Evolutionary conservation across 164 flowering plant genomes (phyloP), one percentile per base, ranked within the genome.

Genomic region (Macadamia tetraphylla): DNA sequence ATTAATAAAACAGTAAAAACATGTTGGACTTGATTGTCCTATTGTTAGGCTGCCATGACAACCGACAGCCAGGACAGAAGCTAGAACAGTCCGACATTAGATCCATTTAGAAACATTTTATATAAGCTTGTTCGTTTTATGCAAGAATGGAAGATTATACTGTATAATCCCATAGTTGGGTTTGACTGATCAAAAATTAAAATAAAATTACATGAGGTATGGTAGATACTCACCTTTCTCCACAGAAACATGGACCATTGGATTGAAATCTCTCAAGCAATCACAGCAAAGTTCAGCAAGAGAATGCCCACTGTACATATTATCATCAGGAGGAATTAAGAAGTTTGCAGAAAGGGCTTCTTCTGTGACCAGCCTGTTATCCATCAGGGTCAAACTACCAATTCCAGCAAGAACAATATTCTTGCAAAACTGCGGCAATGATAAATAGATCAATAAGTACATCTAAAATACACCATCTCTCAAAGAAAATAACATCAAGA

Each of bases 331-430:
- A 62, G 91, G 83, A 60, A 90, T 80, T 70, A 95, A 80, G 76
- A 92, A 95, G 66, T 92, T 90, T 0, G 95, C 87, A 29, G 78
- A 78, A 35, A 88, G 67, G n/a, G 84, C 75, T 55, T 88, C 92
- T 62, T 87, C 89, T 1, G 89, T 85, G 66, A 84, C 92, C 9
- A 62, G 32, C 29, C 96, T 78, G 73, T 90, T 90, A 76, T 95
- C 98, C 80, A 87, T 77, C 71, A 95, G 67, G 6, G 97, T 90
- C 81, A 95, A 69, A 78, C 99, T 95, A 8, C 99, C 98, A 67
- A 95, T 87, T 71, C 99, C 99, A 0, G 99, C 98, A 40, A 92
- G 76, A 46, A 92, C 93, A 82, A 95, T 86, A 66, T 95, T 92
- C 85, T 95, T 95, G 86, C 98, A 95, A 72, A 95, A 90, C 99